Conservation (phyloP, 257 asterid genomes). For the Eustoma russellianum region DNA sequence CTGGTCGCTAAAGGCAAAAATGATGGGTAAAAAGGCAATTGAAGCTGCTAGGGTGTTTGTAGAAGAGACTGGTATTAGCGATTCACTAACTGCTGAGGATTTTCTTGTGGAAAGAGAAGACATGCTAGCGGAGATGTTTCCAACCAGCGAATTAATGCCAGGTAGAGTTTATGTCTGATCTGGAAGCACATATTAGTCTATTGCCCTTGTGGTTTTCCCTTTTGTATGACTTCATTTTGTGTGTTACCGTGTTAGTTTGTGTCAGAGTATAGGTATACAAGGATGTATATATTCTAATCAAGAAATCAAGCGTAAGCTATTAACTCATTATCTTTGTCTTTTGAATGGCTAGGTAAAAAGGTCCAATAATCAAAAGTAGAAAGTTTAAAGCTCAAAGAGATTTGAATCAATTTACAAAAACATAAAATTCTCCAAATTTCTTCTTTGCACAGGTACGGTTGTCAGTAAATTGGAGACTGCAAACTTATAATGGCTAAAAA, state of each 20-base stretch:
- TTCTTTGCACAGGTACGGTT: too few species aligned
- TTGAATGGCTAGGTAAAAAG: too few species aligned
- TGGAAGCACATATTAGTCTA: neutral
- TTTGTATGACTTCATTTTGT: neutral
- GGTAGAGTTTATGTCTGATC: constrained; percentile 25
- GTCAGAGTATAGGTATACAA: neutral
- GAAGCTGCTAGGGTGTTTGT: constrained; percentile 94
- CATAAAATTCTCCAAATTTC: too few species aligned
- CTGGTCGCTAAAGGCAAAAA: constrained; percentile 92
- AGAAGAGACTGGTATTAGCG: constrained; percentile 72
- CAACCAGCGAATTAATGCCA: constrained; percentile 91
- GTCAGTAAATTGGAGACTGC: too few species aligned
- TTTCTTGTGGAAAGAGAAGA: constrained; percentile 89
- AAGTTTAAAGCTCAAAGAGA: too few species aligned
- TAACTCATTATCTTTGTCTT: too few species aligned
- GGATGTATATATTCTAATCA: too few species aligned
- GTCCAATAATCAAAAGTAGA: too few species aligned
- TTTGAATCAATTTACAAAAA: too few species aligned
- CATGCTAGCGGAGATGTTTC: constrained; percentile 62
- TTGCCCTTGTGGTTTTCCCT: constrained; percentile 6
- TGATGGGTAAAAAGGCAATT: constrained; percentile 98
- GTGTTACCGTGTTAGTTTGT: too few species aligned
- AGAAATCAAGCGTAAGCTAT: too few species aligned
- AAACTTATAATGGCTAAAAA: too few species aligned
- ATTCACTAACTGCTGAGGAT: constrained; percentile 73